Percentiles rank a stretch among this genome's conserved stretches.
These are phyloP conservation scores for Heritiera fomes DNA, from an alignment of 345 rosid species.

Conservation along the genomic window DNA sequence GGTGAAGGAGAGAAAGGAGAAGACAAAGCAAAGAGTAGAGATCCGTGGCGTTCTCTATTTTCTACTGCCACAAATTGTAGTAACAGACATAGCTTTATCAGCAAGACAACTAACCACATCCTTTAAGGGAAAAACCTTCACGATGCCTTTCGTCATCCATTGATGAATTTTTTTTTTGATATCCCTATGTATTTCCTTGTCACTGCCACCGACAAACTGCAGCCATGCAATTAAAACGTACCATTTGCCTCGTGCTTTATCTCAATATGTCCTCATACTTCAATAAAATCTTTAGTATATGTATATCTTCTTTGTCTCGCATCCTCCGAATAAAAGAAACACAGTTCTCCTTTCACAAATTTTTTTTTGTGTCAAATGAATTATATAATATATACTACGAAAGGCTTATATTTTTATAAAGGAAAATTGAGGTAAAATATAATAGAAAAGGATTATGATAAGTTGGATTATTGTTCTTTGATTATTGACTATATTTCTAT, in stretches of 20 bases:
- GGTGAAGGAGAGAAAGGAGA: slow-evolving; percentile 26
- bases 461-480: not conserved
- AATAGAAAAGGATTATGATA: not conserved
- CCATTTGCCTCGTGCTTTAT: not conserved
- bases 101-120: slow-evolving; percentile 54
- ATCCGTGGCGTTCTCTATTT: slow-evolving; percentile 25
- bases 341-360: not conserved
- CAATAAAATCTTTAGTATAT: not conserved
- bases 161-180: slow-evolving; percentile 19
- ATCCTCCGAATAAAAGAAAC: not conserved
- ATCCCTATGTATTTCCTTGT: slow-evolving; percentile 12
- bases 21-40: slow-evolving; percentile 17
- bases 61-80: slow-evolving; percentile 35
- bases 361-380: not conserved
- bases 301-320: too few species aligned
- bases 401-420: not conserved
- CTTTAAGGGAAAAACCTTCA: slow-evolving; percentile 40
- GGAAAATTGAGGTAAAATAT: not conserved
- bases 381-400: not conserved
- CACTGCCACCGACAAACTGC: slow-evolving; percentile 23
- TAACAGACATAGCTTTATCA: slow-evolving; percentile 53
- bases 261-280: not conserved
- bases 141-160: slow-evolving; percentile 34
- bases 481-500: not conserved
- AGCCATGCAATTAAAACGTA: slow-evolving; percentile 33